Conservation (phyloP, 108 stramenopile genomes). For the Discostella pseudostelligera region DNA sequence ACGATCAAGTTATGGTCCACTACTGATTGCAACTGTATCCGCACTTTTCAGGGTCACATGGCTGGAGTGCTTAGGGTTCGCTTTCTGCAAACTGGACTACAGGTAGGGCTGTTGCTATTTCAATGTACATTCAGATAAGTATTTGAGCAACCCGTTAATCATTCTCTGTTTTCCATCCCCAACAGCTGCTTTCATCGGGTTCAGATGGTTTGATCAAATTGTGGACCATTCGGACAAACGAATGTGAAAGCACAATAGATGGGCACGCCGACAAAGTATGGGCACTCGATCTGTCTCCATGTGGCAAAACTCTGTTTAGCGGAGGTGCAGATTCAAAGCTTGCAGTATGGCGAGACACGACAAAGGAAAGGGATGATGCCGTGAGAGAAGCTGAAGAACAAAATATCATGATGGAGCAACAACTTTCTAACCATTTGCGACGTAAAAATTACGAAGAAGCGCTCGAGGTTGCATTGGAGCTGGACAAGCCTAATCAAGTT, state of each 20-base stretch:
- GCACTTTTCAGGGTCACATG: constrained; percentile 93
- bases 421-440: constrained; percentile 84
- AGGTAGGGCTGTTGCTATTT: constrained; percentile 24
- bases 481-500: constrained; percentile 83
- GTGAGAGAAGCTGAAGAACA: constrained; percentile 66
- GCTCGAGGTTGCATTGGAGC: constrained; percentile 74
- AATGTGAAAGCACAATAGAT: constrained; percentile 93
- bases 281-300: constrained; percentile 81
- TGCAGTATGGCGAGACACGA: constrained; percentile 91
- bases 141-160: background rate
- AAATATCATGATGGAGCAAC: constrained; percentile 80
- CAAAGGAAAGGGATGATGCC: constrained; percentile 74
- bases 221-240: constrained; percentile 93
- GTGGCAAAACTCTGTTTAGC: constrained; percentile 70
- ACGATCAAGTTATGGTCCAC: constrained; percentile 95
- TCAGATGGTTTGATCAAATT: constrained; percentile 95
- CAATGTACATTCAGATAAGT: background rate
- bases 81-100: constrained; percentile 71
- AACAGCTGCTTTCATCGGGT: constrained; percentile 85
- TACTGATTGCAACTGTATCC: constrained; percentile 85
- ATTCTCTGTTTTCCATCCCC: constrained; percentile 15
- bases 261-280: constrained; percentile 92
- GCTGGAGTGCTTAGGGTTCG: constrained; percentile 87
- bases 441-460: constrained; percentile 87
- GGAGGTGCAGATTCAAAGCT: constrained; percentile 93